phyloP scores from a whole-genome alignment of 345 rosid species.

The Eucalyptus cloeziana region DNA sequence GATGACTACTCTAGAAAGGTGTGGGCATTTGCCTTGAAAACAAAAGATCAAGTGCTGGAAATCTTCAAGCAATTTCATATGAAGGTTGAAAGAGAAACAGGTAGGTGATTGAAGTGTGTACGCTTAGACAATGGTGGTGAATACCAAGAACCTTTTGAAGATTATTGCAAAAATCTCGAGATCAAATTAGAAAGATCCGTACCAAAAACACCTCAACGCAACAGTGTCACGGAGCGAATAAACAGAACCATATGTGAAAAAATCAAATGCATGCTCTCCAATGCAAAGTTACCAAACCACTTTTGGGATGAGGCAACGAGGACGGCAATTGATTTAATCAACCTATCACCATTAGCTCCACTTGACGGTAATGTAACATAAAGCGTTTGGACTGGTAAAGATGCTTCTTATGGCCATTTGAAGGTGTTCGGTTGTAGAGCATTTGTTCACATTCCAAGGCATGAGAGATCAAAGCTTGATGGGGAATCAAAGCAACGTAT shows the following conservation, averaged over 20 bases:
- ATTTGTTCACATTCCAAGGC: background rate
- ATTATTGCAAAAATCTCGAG: background rate
- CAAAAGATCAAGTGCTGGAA: background rate
- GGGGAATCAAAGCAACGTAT: background rate
- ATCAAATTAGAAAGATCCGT: background rate
- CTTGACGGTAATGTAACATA: background rate
- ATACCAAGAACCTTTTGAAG: background rate
- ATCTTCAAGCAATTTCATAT: background rate
- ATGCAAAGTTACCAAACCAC: background rate
- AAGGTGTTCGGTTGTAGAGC: accelerated
- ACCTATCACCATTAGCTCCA: background rate
- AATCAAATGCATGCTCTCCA: background rate
- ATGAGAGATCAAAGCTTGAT: background rate
- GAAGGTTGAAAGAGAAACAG: background rate
- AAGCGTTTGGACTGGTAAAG: background rate
- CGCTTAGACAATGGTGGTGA: background rate
- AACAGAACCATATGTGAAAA: background rate
- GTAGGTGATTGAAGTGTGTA: background rate
- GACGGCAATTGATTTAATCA: background rate
- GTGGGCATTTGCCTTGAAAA: background rate
- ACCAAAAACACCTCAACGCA: background rate
- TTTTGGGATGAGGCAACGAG: background rate
- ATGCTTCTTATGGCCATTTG: background rate
- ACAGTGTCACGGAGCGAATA: background rate
- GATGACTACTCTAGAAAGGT: background rate